phyloP scores from a whole-genome alignment of 2,329 filamentous ascomycete species.

The Ceratocystis harringtonii region DNA sequence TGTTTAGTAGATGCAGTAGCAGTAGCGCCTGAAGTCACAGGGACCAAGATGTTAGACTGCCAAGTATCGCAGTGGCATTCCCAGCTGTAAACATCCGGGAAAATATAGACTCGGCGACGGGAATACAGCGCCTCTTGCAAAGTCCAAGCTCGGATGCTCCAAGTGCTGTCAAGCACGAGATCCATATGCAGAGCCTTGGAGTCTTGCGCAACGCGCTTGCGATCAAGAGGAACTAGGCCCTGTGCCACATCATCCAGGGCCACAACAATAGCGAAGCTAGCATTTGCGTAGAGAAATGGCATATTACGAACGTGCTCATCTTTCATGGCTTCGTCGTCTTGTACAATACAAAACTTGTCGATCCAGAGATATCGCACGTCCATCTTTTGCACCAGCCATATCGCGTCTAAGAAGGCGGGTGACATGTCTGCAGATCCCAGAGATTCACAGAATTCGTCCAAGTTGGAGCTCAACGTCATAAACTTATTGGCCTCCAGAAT shows the following conservation, averaged over 20 bases:
- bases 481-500: slow-evolving; percentile 20
- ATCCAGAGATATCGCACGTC: slow-evolving; percentile 33
- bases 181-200: slow-evolving; percentile 25
- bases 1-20: slow-evolving; percentile 14
- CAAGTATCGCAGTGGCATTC: slow-evolving; percentile 33
- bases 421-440: slow-evolving; percentile 28
- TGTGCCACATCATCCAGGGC: slow-evolving; percentile 28
- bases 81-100: slow-evolving; percentile 31
- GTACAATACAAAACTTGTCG: slow-evolving; percentile 32
- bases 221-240: slow-evolving; percentile 27
- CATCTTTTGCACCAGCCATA: slow-evolving; percentile 31
- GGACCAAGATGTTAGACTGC: slow-evolving; percentile 21
- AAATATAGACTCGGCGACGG: slow-evolving; percentile 30
- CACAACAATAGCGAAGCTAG: slow-evolving; percentile 32
- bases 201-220: slow-evolving; percentile 21
- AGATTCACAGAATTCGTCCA: slow-evolving; percentile 25
- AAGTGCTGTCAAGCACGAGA: slow-evolving; percentile 26
- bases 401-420: slow-evolving; percentile 30
- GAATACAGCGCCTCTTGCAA: slow-evolving; percentile 31
- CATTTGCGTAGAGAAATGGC: slow-evolving; percentile 32
- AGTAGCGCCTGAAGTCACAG: background rate
- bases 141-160: slow-evolving; percentile 31
- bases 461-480: slow-evolving; percentile 26
- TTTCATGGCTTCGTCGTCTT: slow-evolving; percentile 29
- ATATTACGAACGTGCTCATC: slow-evolving; percentile 30